Evolutionary conservation across 1,284 basidiomycete genomes (phyloP).

Genomic region (Chondrostereum purpureum): DNA sequence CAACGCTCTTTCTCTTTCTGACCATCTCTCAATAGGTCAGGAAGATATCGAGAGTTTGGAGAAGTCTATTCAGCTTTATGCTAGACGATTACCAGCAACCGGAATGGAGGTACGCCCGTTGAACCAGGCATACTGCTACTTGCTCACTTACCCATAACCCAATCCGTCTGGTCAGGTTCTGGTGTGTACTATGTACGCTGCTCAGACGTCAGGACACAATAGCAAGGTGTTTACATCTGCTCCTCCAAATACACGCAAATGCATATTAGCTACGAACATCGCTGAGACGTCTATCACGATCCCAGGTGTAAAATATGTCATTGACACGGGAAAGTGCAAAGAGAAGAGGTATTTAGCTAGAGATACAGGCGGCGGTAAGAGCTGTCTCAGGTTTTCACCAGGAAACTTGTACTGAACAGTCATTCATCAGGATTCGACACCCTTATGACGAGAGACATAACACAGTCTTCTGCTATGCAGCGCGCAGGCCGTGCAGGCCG

Average conservation of each 20-base stretch:
- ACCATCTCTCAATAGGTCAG: slow-evolving; percentile 51
- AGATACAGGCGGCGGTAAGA: slow-evolving; percentile 59
- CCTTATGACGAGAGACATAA: slow-evolving; percentile 78
- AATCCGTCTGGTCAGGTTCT: slow-evolving; percentile 62
- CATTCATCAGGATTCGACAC: slow-evolving; percentile 76
- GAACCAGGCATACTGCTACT: slow-evolving; percentile 1
- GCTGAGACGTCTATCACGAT: slow-evolving; percentile 99
- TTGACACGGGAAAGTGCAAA: slow-evolving; percentile 94
- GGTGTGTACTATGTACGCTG: slow-evolving; percentile 79
- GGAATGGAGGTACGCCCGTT: slow-evolving; percentile 39
- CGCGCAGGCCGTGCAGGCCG: slow-evolving; percentile 88
- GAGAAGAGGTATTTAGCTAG: slow-evolving; percentile 82
- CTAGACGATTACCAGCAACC: slow-evolving; percentile 55
- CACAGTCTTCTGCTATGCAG: slow-evolving; percentile 84
- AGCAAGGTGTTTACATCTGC: slow-evolving; percentile 71
- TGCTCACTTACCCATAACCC: slow-evolving; percentile 8
- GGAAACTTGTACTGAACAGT: slow-evolving; percentile 5
- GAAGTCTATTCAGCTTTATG: slow-evolving; percentile 62
- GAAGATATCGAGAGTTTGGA: slow-evolving; percentile 93
- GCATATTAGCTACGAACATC: slow-evolving; percentile 92
- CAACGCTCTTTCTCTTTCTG: slow-evolving; percentile 4
- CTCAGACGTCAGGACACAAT: slow-evolving; percentile 75
- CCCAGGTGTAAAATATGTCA: slow-evolving; percentile 90
- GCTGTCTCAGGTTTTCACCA: slow-evolving; percentile 7
- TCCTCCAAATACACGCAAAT: slow-evolving; percentile 72